Percentiles rank a stretch among this genome's conserved stretches.
Conservation (phyloP, 2,329 filamentous ascomycete genomes). For the Lachnellula subtilissima region DNA sequence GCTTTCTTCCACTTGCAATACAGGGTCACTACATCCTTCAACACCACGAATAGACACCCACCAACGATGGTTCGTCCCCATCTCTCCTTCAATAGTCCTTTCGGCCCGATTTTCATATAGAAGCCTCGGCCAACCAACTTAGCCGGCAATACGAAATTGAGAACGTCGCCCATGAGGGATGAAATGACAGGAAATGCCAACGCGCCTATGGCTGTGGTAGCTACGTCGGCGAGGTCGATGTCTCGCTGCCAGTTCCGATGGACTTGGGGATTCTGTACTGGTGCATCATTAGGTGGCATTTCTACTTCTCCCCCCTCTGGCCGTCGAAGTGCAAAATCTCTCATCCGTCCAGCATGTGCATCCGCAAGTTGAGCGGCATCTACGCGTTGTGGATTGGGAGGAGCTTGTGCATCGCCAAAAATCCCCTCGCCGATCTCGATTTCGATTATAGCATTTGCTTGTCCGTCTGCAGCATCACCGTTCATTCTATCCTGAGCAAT, state of each 20-base stretch:
- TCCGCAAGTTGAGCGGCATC: background rate
- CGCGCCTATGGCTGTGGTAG: slow-evolving; percentile 59
- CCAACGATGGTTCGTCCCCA: slow-evolving; percentile 90
- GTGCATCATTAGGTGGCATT: background rate
- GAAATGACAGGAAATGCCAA: slow-evolving; percentile 80
- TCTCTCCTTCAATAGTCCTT: slow-evolving; percentile 64
- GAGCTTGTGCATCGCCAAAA: slow-evolving; percentile 2
- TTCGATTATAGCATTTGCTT: slow-evolving; percentile 26
- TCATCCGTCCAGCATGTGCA: background rate
- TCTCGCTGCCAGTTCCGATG: slow-evolving; percentile 23
- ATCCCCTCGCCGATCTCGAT: slow-evolving; percentile 18
- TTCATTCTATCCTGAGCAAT: slow-evolving; percentile 23
- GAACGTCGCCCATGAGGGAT: slow-evolving; percentile 68
- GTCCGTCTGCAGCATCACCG: slow-evolving; percentile 29
- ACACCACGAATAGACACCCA: slow-evolving; percentile 79
- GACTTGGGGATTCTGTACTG: slow-evolving; percentile 6
- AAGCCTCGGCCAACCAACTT: slow-evolving; percentile 50
- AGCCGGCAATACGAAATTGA: slow-evolving; percentile 63
- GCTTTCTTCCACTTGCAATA: slow-evolving; percentile 61
- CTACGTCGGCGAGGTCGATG: slow-evolving; percentile 49
- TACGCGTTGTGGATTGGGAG: background rate
- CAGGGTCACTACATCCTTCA: slow-evolving; percentile 63
- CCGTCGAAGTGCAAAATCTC: too few species aligned
- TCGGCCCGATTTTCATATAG: slow-evolving; percentile 22
- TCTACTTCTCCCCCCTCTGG: background rate